Conservation (phyloP, 192 early-diverging fungal species). For the Dimargaris verticillata region DNA sequence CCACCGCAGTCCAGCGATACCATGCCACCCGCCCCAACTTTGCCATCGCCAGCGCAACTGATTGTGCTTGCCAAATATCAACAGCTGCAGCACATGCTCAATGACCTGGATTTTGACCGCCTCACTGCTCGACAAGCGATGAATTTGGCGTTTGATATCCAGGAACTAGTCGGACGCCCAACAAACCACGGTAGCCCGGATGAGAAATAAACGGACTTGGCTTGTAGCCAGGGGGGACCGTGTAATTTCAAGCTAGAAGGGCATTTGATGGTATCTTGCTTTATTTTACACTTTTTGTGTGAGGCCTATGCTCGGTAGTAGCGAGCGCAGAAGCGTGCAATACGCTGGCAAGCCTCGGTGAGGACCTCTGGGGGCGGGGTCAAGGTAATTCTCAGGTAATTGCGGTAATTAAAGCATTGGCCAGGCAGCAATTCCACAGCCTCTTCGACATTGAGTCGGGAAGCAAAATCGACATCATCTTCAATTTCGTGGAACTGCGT, state of each 20-base stretch:
- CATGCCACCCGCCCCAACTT: too few relatives aligned
- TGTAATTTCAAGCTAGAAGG: too few relatives aligned
- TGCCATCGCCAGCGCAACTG: too few relatives aligned
- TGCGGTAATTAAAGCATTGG: constrained; percentile 65
- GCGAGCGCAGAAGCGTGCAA: constrained; percentile 59
- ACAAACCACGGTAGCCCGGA: too few relatives aligned
- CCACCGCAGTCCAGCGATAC: too few relatives aligned
- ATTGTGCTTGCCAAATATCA: too few relatives aligned
- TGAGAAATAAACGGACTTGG: too few relatives aligned
- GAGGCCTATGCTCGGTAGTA: constrained; percentile 22
- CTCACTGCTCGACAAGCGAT: background rate
- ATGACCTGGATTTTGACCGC: background rate
- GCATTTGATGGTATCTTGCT: too few relatives aligned
- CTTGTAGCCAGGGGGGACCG: too few relatives aligned
- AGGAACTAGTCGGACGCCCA: background rate
- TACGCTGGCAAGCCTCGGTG: constrained; percentile 51
- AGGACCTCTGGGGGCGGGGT: constrained; percentile 64
- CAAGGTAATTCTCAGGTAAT: constrained; percentile 63
- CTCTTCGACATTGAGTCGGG: constrained; percentile 67
- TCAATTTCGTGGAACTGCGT: constrained; percentile 49
- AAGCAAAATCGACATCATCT: constrained; percentile 65
- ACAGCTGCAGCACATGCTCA: too few relatives aligned
- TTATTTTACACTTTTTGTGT: too few relatives aligned
- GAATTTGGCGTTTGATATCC: background rate
- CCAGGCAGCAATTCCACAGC: constrained; percentile 73